Base-by-base conservation (phyloP, 225 moss, liverwort and hornwort genomes). In the Anthoceros angustus region DNA sequence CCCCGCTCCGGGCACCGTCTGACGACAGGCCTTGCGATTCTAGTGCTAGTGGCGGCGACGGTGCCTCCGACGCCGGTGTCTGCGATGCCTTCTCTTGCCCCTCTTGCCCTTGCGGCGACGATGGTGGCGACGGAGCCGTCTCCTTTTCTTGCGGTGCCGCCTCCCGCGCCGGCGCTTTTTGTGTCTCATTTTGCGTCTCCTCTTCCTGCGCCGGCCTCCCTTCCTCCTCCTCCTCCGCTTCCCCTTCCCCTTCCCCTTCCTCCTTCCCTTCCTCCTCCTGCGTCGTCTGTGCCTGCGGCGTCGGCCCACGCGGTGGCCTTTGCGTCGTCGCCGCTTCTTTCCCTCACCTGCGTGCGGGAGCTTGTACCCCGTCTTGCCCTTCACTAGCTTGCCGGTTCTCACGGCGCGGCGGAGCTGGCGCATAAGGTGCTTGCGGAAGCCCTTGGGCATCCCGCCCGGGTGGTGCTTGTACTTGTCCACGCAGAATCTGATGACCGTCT, bases 351-450 rank as follows among this genome's bases (percentile, higher is more conserved):
- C 55, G 55, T 55, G 55, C 18, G 23, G 18, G 10, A 55, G 55
- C 55, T 55, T 55, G 55, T 55, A 55, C 55, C 55, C 55, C 7
- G n/a, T 9, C n/a, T 55, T 55, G 55, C 55, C 55, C 55, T 55
- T 55, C 55, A 55, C 55, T 12, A 55, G n/a, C 55, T 55, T 55
- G 55, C 55, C 55, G 55, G 55, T 55, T 23, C 55, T 9, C 5
- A 55, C 55, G 2, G 23, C 7, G 8, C 14, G 8, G 55, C 10
- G 8, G 55, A 55, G 55, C 55, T 55, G 55, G 55, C 23, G 55
- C 55, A 18, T 18, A 5, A 55, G 55, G 23, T 55, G 55, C 55
- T 55, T 55, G 55, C 55, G 55, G 55, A 55, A 55, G 55, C 55
- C 55, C 55, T 55, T 55, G 55, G 55, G 55, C 18, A 55, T 7